These are phyloP conservation scores for Fonsecaea monophora DNA, from an alignment of 2,329 filamentous ascomycete genomes.

Conservation along the genomic window DNA sequence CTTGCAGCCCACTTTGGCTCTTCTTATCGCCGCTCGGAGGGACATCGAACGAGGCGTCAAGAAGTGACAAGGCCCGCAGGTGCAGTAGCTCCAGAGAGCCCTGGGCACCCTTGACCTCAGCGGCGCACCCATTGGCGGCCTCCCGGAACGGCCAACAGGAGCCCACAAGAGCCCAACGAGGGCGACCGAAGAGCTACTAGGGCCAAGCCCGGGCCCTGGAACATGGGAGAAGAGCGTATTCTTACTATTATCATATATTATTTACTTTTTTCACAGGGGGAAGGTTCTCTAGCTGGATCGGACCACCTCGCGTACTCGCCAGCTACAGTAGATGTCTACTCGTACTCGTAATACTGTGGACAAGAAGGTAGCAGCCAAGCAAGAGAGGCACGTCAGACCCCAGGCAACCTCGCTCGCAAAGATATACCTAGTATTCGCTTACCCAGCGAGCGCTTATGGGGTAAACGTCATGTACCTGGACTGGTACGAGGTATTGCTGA, in stretches of 20 bases:
- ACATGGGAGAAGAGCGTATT: background rate
- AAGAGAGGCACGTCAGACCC: background rate
- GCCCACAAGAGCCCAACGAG: conserved; percentile 2
- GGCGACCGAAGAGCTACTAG: background rate
- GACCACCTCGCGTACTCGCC: too few species aligned
- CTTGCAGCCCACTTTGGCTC: background rate
- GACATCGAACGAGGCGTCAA: background rate
- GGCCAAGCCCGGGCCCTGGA: background rate
- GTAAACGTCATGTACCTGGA: background rate
- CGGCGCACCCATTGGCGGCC: conserved; percentile 12
- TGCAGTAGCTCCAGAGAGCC: conserved; percentile 15
- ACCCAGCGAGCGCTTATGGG: background rate
- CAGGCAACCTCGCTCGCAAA: background rate
- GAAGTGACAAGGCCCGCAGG: conserved; percentile 23
- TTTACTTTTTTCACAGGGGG: background rate
- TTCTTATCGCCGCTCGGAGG: conserved; percentile 18
- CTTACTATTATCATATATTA: background rate
- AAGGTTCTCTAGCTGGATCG: background rate
- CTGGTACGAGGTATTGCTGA: background rate
- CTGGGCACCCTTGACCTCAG: conserved; percentile 6
- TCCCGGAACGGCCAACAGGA: background rate
- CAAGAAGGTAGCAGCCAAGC: background rate
- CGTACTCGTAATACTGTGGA: too few species aligned
- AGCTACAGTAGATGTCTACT: too few species aligned
- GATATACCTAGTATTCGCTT: background rate